A percentile compares a stretch with the other conserved stretches of the same genome.
Evolutionary conservation across 768 basidiomycete genomes (phyloP).

Genomic region (Suillus paluster): DNA sequence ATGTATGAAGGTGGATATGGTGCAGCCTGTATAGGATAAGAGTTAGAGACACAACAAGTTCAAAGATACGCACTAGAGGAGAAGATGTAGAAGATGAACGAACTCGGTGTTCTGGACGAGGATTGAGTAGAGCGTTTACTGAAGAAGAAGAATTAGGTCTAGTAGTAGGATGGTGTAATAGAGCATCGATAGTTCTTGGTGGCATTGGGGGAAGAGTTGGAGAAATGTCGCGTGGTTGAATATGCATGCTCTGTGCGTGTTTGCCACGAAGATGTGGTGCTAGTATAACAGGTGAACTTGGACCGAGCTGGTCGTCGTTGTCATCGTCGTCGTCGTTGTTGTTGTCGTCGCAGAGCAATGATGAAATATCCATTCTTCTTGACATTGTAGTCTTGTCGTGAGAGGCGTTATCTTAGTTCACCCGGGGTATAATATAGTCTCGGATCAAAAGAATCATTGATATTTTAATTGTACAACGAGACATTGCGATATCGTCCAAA

Average conservation of each 20-base stretch:
- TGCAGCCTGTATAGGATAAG: conserved; percentile 3
- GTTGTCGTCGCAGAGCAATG: conserved; percentile 67
- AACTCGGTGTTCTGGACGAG: conserved; percentile 7
- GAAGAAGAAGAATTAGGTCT: conserved; percentile 26
- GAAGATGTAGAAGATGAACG: conserved; percentile 3
- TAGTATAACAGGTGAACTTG: conserved; percentile 25
- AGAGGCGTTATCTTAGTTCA: conserved; percentile 7
- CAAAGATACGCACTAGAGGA: conserved; percentile 6
- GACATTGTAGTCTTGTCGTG: conserved; percentile 13
- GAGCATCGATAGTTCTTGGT: conserved; percentile 20
- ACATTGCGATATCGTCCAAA: conserved; percentile 85
- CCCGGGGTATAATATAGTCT: neutral
- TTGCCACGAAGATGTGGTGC: conserved; percentile 36
- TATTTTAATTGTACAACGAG: conserved; percentile 70
- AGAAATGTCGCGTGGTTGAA: conserved; percentile 4
- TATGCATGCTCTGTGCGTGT: conserved; percentile 9
- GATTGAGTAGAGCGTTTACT: conserved; percentile 9
- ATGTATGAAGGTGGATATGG: conserved; percentile 8
- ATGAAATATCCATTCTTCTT: conserved; percentile 76
- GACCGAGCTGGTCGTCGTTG: conserved; percentile 13
- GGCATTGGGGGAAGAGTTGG: conserved; percentile 2
- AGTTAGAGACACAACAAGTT: neutral
- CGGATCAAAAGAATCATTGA: neutral
- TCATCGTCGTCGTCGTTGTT: conserved; percentile 38
- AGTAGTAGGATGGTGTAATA: conserved; percentile 26